phyloP scores from a whole-genome alignment of 1,139 yeast genomes.

The Kurtzmaniella quercitrusa region DNA sequence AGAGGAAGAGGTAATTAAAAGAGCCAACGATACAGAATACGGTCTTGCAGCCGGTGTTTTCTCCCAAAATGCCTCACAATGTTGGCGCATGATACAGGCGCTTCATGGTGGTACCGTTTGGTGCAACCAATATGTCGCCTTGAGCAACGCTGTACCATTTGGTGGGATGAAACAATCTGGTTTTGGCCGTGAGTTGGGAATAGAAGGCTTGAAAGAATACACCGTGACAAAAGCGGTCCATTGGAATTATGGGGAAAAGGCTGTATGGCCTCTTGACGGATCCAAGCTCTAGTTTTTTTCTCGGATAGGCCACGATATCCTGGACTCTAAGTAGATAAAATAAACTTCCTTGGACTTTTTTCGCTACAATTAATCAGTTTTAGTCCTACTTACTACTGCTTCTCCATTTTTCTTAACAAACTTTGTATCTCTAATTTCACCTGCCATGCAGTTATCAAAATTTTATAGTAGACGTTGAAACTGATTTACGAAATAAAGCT shows the following conservation, averaged over 20 bases:
- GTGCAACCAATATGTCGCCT: constrained; percentile 26
- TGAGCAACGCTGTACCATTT: constrained; percentile 26
- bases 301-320: too few relatives aligned
- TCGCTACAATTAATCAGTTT: too few relatives aligned
- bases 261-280: constrained; percentile 14
- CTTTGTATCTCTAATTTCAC: too few relatives aligned
- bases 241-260: constrained; percentile 17
- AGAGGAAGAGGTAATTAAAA: constrained; percentile 62
- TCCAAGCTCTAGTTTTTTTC: constrained; percentile 6
- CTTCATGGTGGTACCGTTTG: constrained; percentile 22
- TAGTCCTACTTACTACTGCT: too few relatives aligned
- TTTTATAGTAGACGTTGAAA: too few relatives aligned
- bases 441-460: too few relatives aligned
- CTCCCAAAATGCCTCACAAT: constrained; percentile 53
- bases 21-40: constrained; percentile 71
- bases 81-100: constrained; percentile 20
- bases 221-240: constrained; percentile 12
- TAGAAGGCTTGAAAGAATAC: constrained; percentile 23
- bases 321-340: too few relatives aligned
- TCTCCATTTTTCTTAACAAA: too few relatives aligned
- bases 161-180: constrained; percentile 30
- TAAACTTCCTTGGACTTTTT: too few relatives aligned
- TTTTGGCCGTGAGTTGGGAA: constrained; percentile 28
- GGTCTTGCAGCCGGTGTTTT: constrained; percentile 84
- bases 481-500: too few relatives aligned